Evolutionary conservation across 306 rosid genomes (phyloP), one percentile per base, ranked within the genome.

Genomic region (Fagus crenata): DNA sequence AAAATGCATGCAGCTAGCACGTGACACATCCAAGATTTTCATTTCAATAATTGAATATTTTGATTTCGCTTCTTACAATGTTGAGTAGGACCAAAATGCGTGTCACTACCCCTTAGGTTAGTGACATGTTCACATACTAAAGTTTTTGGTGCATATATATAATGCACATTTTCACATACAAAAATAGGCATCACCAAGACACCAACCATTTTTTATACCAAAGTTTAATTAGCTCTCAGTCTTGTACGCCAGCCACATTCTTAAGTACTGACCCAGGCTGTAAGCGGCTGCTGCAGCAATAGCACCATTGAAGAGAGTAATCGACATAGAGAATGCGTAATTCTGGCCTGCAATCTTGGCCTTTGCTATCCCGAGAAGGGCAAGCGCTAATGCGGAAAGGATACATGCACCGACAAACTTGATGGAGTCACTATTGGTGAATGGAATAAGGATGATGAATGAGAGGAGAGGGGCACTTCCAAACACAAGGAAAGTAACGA

Each of bases 371-470:
- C 93, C 89, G 5, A 90, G 87, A 33, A 87, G 69, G 6, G 79
- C 85, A 6, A 87, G 92, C 7, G 89, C 89, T 17, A 86, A 82
- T 1, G 81, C 84, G 28, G 89, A 79, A 55, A 83, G 73, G 67
- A 88, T 35, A 75, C 97, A 89, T 55, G 95, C 89, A 33, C 91
- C 81, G 0, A 75, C 33, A 40, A 89, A 89, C 87, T 86, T 88
- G 1, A 85, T 58, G 0, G 79, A 5, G 12, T 87, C 87, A 6
- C 46, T 79, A 8, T 87, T 67, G 1, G 94, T 89, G 35, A 89
- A 85, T 1, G 93, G 91, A 60, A 81, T 83, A 46, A 90, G 91
- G 75, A 92, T 6, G 73, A 92, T 84, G 84, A 88, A 85, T 5
- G 95, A 82, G 13, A 84, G 88, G 8, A 90, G 75, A 22, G 91